These are phyloP conservation scores for Talaromyces sp. DNA, from an alignment of 2,329 filamentous ascomycete species.

Conservation along the genomic window DNA sequence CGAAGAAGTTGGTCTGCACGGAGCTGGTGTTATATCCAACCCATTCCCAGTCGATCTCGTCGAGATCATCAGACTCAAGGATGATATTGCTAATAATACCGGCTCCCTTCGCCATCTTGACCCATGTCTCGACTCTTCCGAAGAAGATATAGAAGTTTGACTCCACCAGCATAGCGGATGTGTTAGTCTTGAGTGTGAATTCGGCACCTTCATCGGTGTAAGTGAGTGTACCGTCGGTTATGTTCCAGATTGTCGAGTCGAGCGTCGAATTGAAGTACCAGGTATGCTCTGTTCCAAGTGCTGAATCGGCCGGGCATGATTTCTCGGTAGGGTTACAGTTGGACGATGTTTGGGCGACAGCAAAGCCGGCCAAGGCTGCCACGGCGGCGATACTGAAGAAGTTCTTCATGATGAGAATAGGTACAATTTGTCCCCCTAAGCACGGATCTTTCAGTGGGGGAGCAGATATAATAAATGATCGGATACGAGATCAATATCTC, in stretches of 20 bases:
- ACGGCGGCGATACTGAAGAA: slow-evolving; percentile 31
- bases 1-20: slow-evolving; percentile 89
- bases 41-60: slow-evolving; percentile 77
- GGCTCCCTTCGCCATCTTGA: slow-evolving; percentile 73
- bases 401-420: slow-evolving; percentile 28
- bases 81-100: slow-evolving; percentile 84
- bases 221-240: slow-evolving; percentile 64
- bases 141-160: slow-evolving; percentile 86
- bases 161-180: slow-evolving; percentile 77
- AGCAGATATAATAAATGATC: slow-evolving; percentile 11
- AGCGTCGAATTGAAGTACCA: slow-evolving; percentile 67
- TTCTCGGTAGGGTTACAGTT: slow-evolving; percentile 75
- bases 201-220: slow-evolving; percentile 67
- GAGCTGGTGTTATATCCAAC: slow-evolving; percentile 41
- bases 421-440: not conserved
- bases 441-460: not conserved
- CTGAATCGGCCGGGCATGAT: slow-evolving; percentile 71
- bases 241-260: slow-evolving; percentile 66
- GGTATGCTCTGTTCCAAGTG: slow-evolving; percentile 63
- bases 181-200: slow-evolving; percentile 71
- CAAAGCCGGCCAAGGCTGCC: slow-evolving; percentile 31
- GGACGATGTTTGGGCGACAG: slow-evolving; percentile 71
- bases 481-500: slow-evolving; percentile 26
- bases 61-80: slow-evolving; percentile 78
- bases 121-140: slow-evolving; percentile 73